Evolutionary conservation across 73 alveolate species (phyloP), one percentile per base, ranked within the genome.

Genomic region (Tetrahymena elliotti): DNA sequence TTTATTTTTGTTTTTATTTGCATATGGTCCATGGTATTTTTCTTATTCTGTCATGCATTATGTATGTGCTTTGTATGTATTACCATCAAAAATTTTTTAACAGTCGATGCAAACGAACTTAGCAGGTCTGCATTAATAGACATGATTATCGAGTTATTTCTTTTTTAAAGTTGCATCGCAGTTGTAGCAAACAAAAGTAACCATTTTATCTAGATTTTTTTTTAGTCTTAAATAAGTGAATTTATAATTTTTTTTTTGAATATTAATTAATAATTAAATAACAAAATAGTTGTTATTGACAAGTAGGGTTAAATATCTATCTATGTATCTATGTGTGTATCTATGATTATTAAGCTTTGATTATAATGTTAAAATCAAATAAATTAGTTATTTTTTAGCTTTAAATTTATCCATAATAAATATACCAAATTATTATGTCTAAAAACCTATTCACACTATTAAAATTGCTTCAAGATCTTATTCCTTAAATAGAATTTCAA

Each of bases 181-280:
- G 35, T 84, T 52, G 53, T 94, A 82, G 41, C 96, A 84, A 88
- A 94, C 93, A 47, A 94, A 94, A 34, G 96, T 94, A 53, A 94
- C 96, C 96, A 94, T 94, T 54, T 54, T 54, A 18, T 52, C 83
- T 54, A 2, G 6, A 13, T 54, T 54, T 22, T 54, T 54, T 54
- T 54, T 22, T n/a, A 13, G 37, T 13, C 6, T 54, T 54, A n/a
- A 31, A n/a, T 54, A 16, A 13, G 84, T n/a, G 36, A 54, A n/a
- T n/a, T 6, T 54, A 54, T 54, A n/a, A 6, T 54, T 54, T 54
- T 54, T 54, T 54, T 54, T 54, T 54, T 54, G 33, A 31, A 54
- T 54, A 54, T 10, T 54, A 52, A 8, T n/a, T 41, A 41, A 2
- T 41, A 41, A 41, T 41, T 41, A 41, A 22, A 41, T 12, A 41